Base-by-base conservation (phyloP, 441 rosid genomes). In the Oxalis stricta region DNA sequence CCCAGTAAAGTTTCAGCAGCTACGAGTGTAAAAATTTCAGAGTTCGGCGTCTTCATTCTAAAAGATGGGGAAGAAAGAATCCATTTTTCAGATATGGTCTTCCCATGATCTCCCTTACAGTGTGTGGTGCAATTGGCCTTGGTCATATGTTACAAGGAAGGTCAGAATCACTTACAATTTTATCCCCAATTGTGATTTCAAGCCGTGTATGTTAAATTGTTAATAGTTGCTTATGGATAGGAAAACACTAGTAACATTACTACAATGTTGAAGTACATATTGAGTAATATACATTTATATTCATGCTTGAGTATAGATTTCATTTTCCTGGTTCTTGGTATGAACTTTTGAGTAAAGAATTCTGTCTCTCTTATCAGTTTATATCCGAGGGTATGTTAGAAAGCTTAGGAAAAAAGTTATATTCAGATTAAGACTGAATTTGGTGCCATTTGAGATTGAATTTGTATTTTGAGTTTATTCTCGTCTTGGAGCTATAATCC, bases 71-170 rank as follows among this genome's bases (percentile, higher is more conserved):
- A 41, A 72, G 96, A 55, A 75, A 58, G 55, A 46, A 91, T 52
- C 95, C 96, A 1, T 81, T 86, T 68, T 24, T 91, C 35, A 58
- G 93, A 67, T 91, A 83, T 48, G 96, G 96, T 26, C 77, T 86
- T 52, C 96, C 96, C 1, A 83, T 86, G 95, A 83, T 91, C 50
- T 91, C 93, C 2, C 83, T 91, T 42, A 83, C 95, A 0, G 89
- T 83, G 12, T 58, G 76, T 33, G 99, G 96, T 9, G 74, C 91
- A 4, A 23, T 79, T 7, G 93, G 91, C 0, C 85, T 91, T 10
- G 82, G 74, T 48, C 99, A 91, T 57, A 91, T 91, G 48, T 68
- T 81, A 56, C 99, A 79, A 71, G 96, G 93, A 72, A 73, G 96
- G 94, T 82, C 49, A 15, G 86, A 65, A 21, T 53, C 24, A 1